A percentile compares a stretch with the other conserved stretches of the same genome.
phyloP scores from a whole-genome alignment of 164 flowering plant species.

The Chloranthus sessilifolius region DNA sequence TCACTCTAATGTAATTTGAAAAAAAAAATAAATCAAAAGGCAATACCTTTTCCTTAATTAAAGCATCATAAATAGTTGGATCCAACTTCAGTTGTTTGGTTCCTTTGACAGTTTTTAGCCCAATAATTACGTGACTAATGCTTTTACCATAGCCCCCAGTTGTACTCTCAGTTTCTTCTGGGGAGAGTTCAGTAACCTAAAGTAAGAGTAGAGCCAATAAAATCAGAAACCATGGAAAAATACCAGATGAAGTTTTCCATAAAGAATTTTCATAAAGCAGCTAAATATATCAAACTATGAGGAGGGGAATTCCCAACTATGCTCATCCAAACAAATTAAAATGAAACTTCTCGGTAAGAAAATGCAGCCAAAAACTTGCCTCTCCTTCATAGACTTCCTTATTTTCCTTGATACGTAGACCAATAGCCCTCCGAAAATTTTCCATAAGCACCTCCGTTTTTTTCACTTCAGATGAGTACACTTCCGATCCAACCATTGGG shows the following conservation, averaged over 20 bases:
- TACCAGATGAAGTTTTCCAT: neutral
- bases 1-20: too few relatives aligned
- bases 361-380: slow-evolving; percentile 57
- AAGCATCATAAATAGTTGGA: slow-evolving; percentile 95
- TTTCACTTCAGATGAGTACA: slow-evolving; percentile 96
- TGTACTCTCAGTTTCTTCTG: slow-evolving; percentile 91
- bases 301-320: too few relatives aligned
- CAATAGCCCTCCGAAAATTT: slow-evolving; percentile 89
- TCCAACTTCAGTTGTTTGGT: slow-evolving; percentile 97
- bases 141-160: slow-evolving; percentile 98
- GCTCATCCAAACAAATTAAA: neutral
- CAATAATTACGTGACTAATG: slow-evolving; percentile 91
- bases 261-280: neutral
- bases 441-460: slow-evolving; percentile 99
- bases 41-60: slow-evolving; percentile 90
- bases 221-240: slow-evolving; percentile 5
- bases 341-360: too few relatives aligned
- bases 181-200: slow-evolving; percentile 96
- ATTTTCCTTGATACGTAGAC: slow-evolving; percentile 95
- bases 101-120: slow-evolving; percentile 94
- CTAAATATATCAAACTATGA: neutral
- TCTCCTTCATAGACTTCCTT: slow-evolving; percentile 99
- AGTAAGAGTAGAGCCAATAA: neutral
- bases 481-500: slow-evolving; percentile 99
- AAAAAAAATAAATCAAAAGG: neutral